phyloP scores from a whole-genome alignment of 495 filamentous ascomycete species.

The Xylaria acuta region DNA sequence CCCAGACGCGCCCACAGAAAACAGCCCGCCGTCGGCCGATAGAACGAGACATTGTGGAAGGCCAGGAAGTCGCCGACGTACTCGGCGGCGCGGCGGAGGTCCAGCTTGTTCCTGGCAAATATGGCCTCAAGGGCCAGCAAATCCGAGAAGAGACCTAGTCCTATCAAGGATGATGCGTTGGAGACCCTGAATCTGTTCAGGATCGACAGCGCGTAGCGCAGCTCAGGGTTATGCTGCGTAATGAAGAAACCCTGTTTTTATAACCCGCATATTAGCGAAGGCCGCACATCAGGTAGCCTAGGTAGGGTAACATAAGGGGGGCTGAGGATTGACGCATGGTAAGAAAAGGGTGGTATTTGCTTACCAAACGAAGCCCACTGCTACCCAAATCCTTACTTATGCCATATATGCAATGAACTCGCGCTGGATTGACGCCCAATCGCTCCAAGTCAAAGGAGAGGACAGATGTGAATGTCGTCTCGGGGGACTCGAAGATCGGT shows the following conservation, averaged over 20 bases:
- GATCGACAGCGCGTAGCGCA: conserved; percentile 10
- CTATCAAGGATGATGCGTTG: conserved; percentile 9
- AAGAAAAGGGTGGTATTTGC: background rate
- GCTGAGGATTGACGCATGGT: background rate
- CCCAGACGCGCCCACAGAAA: conserved; percentile 15
- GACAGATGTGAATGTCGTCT: conserved; percentile 12
- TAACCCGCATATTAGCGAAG: background rate
- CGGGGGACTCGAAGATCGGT: conserved; percentile 6
- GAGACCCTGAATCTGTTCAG: conserved; percentile 5
- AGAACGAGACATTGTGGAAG: conserved; percentile 3
- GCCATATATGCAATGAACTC: conserved; percentile 17
- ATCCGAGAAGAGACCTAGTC: conserved; percentile 3
- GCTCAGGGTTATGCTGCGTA: conserved; percentile 4
- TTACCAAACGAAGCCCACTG: conserved; percentile 16
- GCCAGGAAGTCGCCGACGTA: conserved; percentile 12
- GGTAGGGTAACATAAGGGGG: background rate
- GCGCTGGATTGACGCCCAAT: conserved; percentile 11
- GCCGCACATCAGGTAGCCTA: background rate
- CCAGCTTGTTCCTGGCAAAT: background rate
- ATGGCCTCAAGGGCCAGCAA: background rate
- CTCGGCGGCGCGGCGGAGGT: conserved; percentile 2
- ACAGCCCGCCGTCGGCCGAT: conserved; percentile 10
- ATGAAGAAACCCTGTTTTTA: conserved; percentile 11
- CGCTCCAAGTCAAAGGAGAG: background rate
- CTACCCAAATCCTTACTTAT: conserved; percentile 13